phyloP scores from a whole-genome alignment of 495 filamentous ascomycete species.

The Penicillium steckii region DNA sequence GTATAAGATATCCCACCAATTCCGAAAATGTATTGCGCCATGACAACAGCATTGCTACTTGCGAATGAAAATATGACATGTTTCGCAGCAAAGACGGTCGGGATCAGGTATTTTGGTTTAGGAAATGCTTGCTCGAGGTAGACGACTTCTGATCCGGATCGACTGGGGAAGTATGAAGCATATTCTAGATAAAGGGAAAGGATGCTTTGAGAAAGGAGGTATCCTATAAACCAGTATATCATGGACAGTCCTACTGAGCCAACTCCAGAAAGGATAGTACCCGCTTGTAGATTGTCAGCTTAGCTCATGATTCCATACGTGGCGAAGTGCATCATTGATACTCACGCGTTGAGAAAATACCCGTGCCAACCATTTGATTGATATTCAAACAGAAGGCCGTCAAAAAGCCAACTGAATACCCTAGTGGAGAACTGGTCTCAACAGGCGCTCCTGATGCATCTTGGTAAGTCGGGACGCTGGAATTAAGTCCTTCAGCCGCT shows the following conservation, averaged over 20 bases:
- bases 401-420: slow-evolving; percentile 54
- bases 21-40: slow-evolving; percentile 56
- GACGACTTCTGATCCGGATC: slow-evolving; percentile 63
- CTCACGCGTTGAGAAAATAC: slow-evolving; percentile 64
- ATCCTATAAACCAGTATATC: slow-evolving; percentile 62
- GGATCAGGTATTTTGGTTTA: slow-evolving; percentile 59
- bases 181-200: slow-evolving; percentile 60
- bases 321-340: not conserved
- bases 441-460: slow-evolving; percentile 64
- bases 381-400: slow-evolving; percentile 62
- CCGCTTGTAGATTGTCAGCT: slow-evolving; percentile 34
- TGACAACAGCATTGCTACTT: slow-evolving; percentile 61
- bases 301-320: not conserved
- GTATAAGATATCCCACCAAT: slow-evolving; percentile 46
- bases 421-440: slow-evolving; percentile 56
- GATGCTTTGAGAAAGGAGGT: slow-evolving; percentile 47
- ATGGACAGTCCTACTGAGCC: slow-evolving; percentile 60
- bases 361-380: slow-evolving; percentile 65
- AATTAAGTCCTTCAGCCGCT: slow-evolving; percentile 54
- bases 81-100: slow-evolving; percentile 59
- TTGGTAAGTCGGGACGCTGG: slow-evolving; percentile 55
- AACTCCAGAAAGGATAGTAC: slow-evolving; percentile 52
- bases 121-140: slow-evolving; percentile 67
- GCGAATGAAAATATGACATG: slow-evolving; percentile 60
- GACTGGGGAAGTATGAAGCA: slow-evolving; percentile 61